Percentiles rank a stretch among this genome's conserved stretches.
Conservation (phyloP, 2,329 filamentous ascomycete species). For the Aureobasidium melanogenum region DNA sequence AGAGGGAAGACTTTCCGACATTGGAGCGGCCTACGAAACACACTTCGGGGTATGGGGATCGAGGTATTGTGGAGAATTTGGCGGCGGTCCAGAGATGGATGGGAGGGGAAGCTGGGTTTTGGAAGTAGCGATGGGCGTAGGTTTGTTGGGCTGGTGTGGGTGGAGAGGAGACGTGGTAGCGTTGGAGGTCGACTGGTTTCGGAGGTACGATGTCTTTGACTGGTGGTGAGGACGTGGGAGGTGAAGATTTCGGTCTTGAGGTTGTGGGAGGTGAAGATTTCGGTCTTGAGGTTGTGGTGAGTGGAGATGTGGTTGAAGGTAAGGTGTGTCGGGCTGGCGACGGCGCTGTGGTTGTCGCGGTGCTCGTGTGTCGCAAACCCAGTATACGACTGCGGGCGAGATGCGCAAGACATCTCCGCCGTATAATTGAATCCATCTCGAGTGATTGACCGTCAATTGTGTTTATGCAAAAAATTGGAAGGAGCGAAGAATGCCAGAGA, state of each 20-base stretch:
- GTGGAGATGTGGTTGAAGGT: neutral
- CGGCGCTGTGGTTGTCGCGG: neutral
- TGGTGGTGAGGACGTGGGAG: neutral
- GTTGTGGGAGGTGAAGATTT: neutral
- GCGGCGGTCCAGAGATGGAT: slow-evolving; percentile 51
- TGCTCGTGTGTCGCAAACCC: neutral
- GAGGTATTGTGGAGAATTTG: slow-evolving; percentile 52
- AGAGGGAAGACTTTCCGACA: slow-evolving; percentile 58
- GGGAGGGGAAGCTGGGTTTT: slow-evolving; percentile 32
- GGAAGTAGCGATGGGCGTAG: slow-evolving; percentile 38
- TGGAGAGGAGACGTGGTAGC: slow-evolving; percentile 23
- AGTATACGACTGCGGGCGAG: slow-evolving; percentile 2
- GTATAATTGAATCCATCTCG: neutral
- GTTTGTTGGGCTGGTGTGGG: slow-evolving; percentile 29
- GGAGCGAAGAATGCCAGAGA: neutral
- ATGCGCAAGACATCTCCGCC: neutral
- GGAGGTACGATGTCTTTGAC: neutral
- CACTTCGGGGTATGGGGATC: slow-evolving; percentile 48
- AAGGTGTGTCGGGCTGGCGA: neutral
- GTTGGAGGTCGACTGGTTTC: slow-evolving; percentile 19
- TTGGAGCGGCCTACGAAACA: slow-evolving; percentile 62
- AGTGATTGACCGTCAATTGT: neutral
- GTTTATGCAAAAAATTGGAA: neutral
- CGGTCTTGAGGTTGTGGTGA: neutral
- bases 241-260: neutral